These are phyloP conservation scores for Prunus salicina DNA, from an alignment of 306 rosid species.

Conservation along the genomic window DNA sequence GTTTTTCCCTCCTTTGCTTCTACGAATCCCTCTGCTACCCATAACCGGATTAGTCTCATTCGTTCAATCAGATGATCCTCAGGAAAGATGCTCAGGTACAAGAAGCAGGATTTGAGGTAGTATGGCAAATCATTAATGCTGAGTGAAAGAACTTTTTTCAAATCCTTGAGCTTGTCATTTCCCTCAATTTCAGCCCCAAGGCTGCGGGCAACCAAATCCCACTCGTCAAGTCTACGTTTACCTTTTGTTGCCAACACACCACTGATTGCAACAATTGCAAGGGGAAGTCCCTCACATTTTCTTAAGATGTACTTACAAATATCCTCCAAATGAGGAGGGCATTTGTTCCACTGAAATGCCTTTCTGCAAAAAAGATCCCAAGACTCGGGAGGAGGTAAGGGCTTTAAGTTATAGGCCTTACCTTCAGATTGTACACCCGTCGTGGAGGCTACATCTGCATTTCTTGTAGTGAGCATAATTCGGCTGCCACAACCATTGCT, in stretches of 20 bases:
- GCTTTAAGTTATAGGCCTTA: slow-evolving; percentile 41
- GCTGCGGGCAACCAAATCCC: slow-evolving; percentile 48
- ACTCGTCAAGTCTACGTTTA: slow-evolving; percentile 51
- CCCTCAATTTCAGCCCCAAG: slow-evolving; percentile 53
- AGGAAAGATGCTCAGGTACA: slow-evolving; percentile 59
- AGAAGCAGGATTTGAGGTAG: slow-evolving; percentile 60
- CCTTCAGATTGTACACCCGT: slow-evolving; percentile 41
- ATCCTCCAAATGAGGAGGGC: slow-evolving; percentile 48
- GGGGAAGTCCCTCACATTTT: slow-evolving; percentile 74
- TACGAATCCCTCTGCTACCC: slow-evolving; percentile 69
- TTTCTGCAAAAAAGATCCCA: slow-evolving; percentile 58
- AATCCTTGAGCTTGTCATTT: slow-evolving; percentile 47
- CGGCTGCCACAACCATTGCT: slow-evolving; percentile 53
- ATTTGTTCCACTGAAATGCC: slow-evolving; percentile 43
- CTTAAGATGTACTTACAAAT: slow-evolving; percentile 39
- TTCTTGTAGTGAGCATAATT: slow-evolving; percentile 61
- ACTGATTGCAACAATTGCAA: slow-evolving; percentile 74
- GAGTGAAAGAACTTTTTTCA: slow-evolving; percentile 57
- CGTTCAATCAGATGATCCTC: slow-evolving; percentile 50
- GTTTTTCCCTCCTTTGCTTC: slow-evolving; percentile 53
- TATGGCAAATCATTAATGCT: slow-evolving; percentile 64
- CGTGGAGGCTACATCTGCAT: slow-evolving; percentile 42
- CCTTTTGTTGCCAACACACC: slow-evolving; percentile 67
- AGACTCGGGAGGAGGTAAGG: slow-evolving; percentile 45
- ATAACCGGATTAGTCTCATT: slow-evolving; percentile 52